Conservation (phyloP, 2,329 filamentous ascomycete species). For the Aureobasidium sp. region DNA sequence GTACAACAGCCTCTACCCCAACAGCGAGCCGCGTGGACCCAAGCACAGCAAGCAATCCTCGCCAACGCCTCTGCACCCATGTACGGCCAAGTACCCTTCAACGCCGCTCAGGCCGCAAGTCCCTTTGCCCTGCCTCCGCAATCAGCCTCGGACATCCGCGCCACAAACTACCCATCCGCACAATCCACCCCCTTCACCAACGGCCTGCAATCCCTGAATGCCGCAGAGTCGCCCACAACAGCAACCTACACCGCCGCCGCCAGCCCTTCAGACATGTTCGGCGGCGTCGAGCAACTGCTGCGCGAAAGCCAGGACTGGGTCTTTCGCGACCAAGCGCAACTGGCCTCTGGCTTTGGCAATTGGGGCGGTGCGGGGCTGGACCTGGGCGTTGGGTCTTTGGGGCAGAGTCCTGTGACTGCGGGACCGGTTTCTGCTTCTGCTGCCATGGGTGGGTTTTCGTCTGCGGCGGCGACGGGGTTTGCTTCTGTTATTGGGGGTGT, state of each 20-base stretch:
- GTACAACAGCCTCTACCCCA: slow-evolving; percentile 18
- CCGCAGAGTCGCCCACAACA: slow-evolving; percentile 20
- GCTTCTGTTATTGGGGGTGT: background rate
- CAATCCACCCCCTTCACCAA: slow-evolving; percentile 7
- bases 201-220: slow-evolving; percentile 17
- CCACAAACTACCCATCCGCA: background rate
- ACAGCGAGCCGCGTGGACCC: slow-evolving; percentile 15
- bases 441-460: background rate
- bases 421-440: background rate
- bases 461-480: background rate
- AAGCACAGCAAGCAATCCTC: background rate
- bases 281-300: slow-evolving; percentile 53
- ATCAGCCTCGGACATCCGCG: background rate
- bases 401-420: background rate
- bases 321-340: slow-evolving; percentile 54
- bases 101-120: background rate
- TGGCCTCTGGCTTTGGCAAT: slow-evolving; percentile 56
- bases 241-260: slow-evolving; percentile 24
- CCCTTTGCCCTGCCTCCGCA: slow-evolving; percentile 8
- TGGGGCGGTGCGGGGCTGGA: slow-evolving; percentile 37
- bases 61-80: background rate
- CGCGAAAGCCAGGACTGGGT: slow-evolving; percentile 54
- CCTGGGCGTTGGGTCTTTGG: background rate
- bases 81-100: background rate
- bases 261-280: slow-evolving; percentile 49